Evolutionary conservation across 1,139 yeast species (phyloP).

Genomic region (Geotrichum histeridarum): DNA sequence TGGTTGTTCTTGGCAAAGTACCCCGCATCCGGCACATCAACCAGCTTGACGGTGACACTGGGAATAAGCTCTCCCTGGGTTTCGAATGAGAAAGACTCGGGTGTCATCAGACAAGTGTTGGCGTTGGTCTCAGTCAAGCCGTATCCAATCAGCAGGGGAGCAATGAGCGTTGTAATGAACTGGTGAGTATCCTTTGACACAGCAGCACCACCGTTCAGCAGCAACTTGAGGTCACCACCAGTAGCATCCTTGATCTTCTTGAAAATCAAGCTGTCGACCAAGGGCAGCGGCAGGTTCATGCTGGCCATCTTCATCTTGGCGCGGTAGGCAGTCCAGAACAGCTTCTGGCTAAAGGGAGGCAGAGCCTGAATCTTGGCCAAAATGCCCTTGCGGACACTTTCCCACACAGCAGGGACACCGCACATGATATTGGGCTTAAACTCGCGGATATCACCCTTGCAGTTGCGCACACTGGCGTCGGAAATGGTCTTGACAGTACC

Average conservation of each 20-base stretch:
- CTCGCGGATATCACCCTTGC: slow-evolving; percentile 81
- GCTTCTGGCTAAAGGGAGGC: slow-evolving; percentile 66
- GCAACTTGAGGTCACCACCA: slow-evolving; percentile 74
- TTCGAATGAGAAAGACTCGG: slow-evolving; percentile 61
- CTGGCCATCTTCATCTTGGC: slow-evolving; percentile 60
- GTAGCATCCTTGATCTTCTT: slow-evolving; percentile 90
- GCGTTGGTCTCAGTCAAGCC: slow-evolving; percentile 97
- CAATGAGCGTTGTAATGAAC: slow-evolving; percentile 69
- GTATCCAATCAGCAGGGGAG: slow-evolving; percentile 91
- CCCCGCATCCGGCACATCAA: slow-evolving; percentile 89
- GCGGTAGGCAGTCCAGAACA: slow-evolving; percentile 85
- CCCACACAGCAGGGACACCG: slow-evolving; percentile 99
- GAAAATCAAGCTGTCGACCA: slow-evolving; percentile 61
- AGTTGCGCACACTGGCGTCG: slow-evolving; percentile 73
- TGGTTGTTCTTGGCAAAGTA: slow-evolving; percentile 86
- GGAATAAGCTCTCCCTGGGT: slow-evolving; percentile 81
- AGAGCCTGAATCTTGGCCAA: slow-evolving; percentile 63
- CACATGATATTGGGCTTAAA: slow-evolving; percentile 93
- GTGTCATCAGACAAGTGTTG: slow-evolving; percentile 67
- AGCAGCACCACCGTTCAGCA: slow-evolving; percentile 94
- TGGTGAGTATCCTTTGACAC: slow-evolving; percentile 77
- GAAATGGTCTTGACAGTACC: slow-evolving; percentile 90
- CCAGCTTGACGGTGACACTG: slow-evolving; percentile 78
- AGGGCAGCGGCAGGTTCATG: slow-evolving; percentile 63
- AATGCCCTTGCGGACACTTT: slow-evolving; percentile 89